Evolutionary conservation across 768 basidiomycete species (phyloP), one percentile per base, ranked within the genome.

Genomic region (Lepiota brunneoincarnata): DNA sequence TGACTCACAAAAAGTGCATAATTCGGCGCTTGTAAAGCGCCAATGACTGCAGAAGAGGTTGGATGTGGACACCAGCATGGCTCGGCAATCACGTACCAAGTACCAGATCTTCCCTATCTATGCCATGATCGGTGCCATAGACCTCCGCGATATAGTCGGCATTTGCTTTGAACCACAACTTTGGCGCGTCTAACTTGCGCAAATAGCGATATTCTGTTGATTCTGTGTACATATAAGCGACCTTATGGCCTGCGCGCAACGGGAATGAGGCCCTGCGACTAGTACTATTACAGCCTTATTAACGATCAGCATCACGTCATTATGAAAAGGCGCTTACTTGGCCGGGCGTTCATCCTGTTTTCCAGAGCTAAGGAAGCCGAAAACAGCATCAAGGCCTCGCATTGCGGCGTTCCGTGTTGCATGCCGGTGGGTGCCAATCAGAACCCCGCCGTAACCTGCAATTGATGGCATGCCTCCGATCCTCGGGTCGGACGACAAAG

Each of bases 1-100:
- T 90, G 86, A 60, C 86, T 87, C 35, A 91, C 89, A 58, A 91
- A 84, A 21, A 89, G 68, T 0, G 82, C 90, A 67, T 89, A 88
- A 52, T 88, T 85, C 0, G 82, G 77, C 6, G 90, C 79, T 43
- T 82, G 79, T 3, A 93, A 73, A 0, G 86, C 78, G 3, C 91
- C 91, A 28, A 91, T 81, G 20, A 91, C 78, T 78, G 40, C 9
- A 26, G 11, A 15, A 18, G 21, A 39, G 6, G 9, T 23, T 15
- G 17, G 21, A 15, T 23, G 15, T 11, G 14, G 47, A 10, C 23
- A n/a, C 14, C 18, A 37, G 11, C 17, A 17, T 3, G 15, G 12
- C 34, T 18, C 49, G 31, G 17, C 24, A 57, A 23, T 36, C 15
- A 63, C 71, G 37, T 57, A 75, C 78, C 80, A 1, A 87, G 63